Evolutionary conservation across 306 rosid genomes (phyloP), one percentile per base, ranked within the genome.

Genomic region (Dalbergia cultrata): DNA sequence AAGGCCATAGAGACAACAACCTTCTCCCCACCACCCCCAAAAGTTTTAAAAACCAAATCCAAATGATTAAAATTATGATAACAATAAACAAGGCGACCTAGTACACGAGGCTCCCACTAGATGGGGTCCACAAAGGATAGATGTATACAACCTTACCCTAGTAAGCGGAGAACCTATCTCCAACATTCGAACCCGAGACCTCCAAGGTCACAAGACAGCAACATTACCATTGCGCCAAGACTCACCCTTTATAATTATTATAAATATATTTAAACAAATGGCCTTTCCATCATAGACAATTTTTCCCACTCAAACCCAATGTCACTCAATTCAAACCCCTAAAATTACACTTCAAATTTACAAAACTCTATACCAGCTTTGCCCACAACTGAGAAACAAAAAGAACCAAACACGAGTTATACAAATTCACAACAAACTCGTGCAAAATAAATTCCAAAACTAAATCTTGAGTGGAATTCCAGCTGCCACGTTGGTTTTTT

Each of bases 271-370:
- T 34, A 35, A 4, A 59, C 3, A 56, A 14, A 80, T 31, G 18
- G n/a, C 34, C 31, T 26, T 50, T 31, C 66, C 45, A 13, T 39
- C 11, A 19, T 35, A 9, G 44, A 62, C 60, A 50, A 37, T 68
- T 45, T 26, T 67, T 75, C 72, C 70, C 82, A 61, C 69, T 21
- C 53, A 70, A 62, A 75, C 71, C 75, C 58, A 57, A 68, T 13
- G 10, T 60, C 78, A 52, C 44, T 49, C 54, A 4, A 71, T 35
- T 71, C 17, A 56, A 76, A 61, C 11, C 43, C 72, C 71, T 33
- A 59, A 62, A 45, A 43, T 43, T 43, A 43, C 47, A 5, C 12
- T 9, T 43, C 11, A 7, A 43, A 43, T 7, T 9, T 8, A 43
- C 47, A 43, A 43, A 43, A 49, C 44, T 13, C 60, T 26, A 1